Percentiles rank a stretch among this genome's conserved stretches.
Conservation (phyloP, 352 stramenopile species). For the Globisporangium nunn region DNA sequence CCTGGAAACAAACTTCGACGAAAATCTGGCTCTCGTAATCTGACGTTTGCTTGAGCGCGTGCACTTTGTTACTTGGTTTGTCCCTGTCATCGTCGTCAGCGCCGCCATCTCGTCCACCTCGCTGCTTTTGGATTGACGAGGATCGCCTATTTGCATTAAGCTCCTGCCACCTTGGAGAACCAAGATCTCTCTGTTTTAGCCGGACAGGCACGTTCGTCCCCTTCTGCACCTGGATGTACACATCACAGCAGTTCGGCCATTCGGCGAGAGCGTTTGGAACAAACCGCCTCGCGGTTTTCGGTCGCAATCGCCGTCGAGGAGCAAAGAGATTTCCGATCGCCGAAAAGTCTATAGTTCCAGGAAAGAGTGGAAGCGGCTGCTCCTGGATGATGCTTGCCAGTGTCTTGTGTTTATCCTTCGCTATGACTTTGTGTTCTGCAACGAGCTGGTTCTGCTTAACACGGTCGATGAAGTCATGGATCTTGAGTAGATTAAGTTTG, state of each 20-base stretch:
- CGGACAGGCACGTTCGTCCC: constrained; percentile 69
- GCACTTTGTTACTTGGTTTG: neutral
- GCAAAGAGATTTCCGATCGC: constrained; percentile 49
- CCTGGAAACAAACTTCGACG: constrained; percentile 83
- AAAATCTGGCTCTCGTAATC: constrained; percentile 47
- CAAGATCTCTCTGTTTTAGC: constrained; percentile 16
- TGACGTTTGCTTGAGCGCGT: neutral
- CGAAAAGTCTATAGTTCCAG: constrained; percentile 54
- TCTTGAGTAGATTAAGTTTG: constrained; percentile 35
- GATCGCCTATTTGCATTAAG: neutral
- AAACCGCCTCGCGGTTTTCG: constrained; percentile 21
- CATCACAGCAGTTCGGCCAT: constrained; percentile 52
- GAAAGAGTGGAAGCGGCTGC: constrained; percentile 71
- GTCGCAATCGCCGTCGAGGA: constrained; percentile 38
- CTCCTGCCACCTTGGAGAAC: constrained; percentile 2
- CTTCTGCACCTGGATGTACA: constrained; percentile 84
- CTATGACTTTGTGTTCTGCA: constrained; percentile 7
- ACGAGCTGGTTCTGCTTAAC: constrained; percentile 28
- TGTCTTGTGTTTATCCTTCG: constrained; percentile 17
- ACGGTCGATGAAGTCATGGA: constrained; percentile 61
- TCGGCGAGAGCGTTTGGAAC: constrained; percentile 26
- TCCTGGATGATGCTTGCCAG: constrained; percentile 81
- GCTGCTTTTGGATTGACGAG: neutral
- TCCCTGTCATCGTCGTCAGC: constrained; percentile 3
- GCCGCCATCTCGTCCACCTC: constrained; percentile 1